Evolutionary conservation across 306 rosid species (phyloP).

Genomic region (Lablab purpureus): DNA sequence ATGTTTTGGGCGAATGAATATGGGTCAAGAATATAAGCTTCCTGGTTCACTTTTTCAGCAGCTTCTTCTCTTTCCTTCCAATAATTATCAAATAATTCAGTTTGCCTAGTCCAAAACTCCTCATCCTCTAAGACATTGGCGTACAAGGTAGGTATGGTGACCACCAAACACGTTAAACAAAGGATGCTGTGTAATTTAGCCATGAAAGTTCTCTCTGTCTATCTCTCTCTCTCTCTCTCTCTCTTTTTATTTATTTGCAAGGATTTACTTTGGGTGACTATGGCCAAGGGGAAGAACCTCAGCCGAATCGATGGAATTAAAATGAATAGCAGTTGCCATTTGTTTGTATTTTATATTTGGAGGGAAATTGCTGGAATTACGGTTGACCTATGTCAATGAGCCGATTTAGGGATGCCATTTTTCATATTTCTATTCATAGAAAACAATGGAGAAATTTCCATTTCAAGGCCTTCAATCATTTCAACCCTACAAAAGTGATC

Average conservation of each 20-base stretch:
- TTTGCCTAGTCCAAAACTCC: background rate
- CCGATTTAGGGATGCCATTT: conserved; percentile 26
- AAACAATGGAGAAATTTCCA: no score
- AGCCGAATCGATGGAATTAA: background rate
- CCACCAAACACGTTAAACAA: conserved; percentile 24
- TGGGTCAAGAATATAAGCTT: conserved; percentile 56
- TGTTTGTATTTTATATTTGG: no score
- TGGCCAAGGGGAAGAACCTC: conserved; percentile 38
- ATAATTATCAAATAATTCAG: conserved; percentile 34
- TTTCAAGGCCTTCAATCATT: no score
- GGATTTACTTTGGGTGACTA: background rate
- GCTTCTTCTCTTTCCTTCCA: conserved; percentile 55
- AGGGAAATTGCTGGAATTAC: conserved; percentile 39
- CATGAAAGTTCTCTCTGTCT: conserved; percentile 10
- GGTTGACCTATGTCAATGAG: conserved; percentile 31
- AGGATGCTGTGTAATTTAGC: background rate
- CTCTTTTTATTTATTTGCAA: background rate
- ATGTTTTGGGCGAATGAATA: conserved; percentile 50
- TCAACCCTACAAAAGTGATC: no score
- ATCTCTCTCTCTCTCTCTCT: no score
- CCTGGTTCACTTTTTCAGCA: conserved; percentile 42
- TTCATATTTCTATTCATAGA: no score
- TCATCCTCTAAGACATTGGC: conserved; percentile 46
- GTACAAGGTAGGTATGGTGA: conserved; percentile 44
- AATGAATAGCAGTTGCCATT: no score